Conservation (phyloP, 352 stramenopile species). For the Globisporangium polare region DNA sequence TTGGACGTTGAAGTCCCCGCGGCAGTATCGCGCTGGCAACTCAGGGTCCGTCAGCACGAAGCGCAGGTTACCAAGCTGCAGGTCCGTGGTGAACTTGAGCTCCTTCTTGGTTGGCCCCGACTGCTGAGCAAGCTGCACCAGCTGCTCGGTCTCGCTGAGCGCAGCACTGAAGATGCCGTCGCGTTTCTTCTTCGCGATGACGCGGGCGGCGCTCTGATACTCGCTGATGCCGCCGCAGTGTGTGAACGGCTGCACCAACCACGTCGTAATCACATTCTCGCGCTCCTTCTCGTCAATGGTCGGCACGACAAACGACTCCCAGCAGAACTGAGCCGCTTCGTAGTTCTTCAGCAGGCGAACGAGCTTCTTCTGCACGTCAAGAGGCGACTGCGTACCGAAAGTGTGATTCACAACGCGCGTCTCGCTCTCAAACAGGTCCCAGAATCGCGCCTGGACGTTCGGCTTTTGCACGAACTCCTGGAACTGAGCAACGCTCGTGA, state of each 20-base stretch:
- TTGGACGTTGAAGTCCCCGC: slow-evolving; percentile 62
- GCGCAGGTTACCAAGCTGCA: slow-evolving; percentile 59
- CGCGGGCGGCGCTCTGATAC: slow-evolving; percentile 57
- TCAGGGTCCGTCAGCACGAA: slow-evolving; percentile 60
- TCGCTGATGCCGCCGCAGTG: slow-evolving; percentile 67
- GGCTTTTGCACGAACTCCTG: slow-evolving; percentile 40
- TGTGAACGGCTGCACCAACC: slow-evolving; percentile 56
- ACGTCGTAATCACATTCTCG: slow-evolving; percentile 40
- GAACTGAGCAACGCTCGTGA: slow-evolving; percentile 41
- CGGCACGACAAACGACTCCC: slow-evolving; percentile 52
- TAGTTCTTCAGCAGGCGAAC: slow-evolving; percentile 70
- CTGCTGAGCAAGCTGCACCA: slow-evolving; percentile 45
- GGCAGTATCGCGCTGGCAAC: slow-evolving; percentile 46
- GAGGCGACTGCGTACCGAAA: slow-evolving; percentile 34
- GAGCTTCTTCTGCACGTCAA: slow-evolving; percentile 73
- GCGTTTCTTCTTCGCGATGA: slow-evolving; percentile 64
- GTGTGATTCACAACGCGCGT: slow-evolving; percentile 37
- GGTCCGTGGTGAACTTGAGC: slow-evolving; percentile 49
- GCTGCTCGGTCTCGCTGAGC: slow-evolving; percentile 43
- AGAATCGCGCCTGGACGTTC: slow-evolving; percentile 49
- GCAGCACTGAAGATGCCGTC: slow-evolving; percentile 61
- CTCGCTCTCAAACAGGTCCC: slow-evolving; percentile 60
- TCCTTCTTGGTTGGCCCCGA: slow-evolving; percentile 45
- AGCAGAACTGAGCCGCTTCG: slow-evolving; percentile 56
- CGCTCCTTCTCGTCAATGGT: slow-evolving; percentile 32